These are phyloP conservation scores for Leccinum arenicola DNA, from an alignment of 768 basidiomycete species.

Conservation along the genomic window DNA sequence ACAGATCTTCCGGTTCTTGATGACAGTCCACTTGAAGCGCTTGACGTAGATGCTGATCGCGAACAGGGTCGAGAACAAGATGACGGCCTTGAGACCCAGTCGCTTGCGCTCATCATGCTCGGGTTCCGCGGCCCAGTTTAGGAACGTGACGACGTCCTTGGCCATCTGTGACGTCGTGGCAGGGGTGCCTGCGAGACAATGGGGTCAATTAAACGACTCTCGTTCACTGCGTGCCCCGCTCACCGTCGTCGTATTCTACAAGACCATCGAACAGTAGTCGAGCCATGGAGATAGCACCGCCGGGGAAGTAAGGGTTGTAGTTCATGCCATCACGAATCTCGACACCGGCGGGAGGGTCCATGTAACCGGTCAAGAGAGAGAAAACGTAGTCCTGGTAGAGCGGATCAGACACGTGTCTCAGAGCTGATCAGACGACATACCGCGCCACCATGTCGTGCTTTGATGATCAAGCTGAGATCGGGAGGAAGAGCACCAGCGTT, in stretches of 20 bases:
- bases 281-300: slow-evolving; percentile 98
- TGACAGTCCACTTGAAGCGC: slow-evolving; percentile 89
- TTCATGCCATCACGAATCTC: slow-evolving; percentile 97
- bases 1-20: slow-evolving; percentile 95
- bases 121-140: slow-evolving; percentile 96
- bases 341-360: slow-evolving; percentile 93
- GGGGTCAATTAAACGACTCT: slow-evolving; percentile 6
- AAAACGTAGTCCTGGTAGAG: slow-evolving; percentile 86
- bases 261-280: slow-evolving; percentile 93
- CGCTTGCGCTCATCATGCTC: slow-evolving; percentile 98
- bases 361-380: slow-evolving; percentile 94
- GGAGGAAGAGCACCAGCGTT: slow-evolving; percentile 97
- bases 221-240: slow-evolving; percentile 18
- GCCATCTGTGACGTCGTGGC: slow-evolving; percentile 99
- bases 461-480: slow-evolving; percentile 94
- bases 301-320: slow-evolving; percentile 99
- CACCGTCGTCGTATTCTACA: slow-evolving; percentile 95
- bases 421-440: slow-evolving; percentile 47
- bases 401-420: slow-evolving; percentile 1
- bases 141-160: slow-evolving; percentile 95
- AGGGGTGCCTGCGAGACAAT: slow-evolving; percentile 67
- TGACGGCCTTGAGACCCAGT: slow-evolving; percentile 92
- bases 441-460: slow-evolving; percentile 95
- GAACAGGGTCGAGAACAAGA: slow-evolving; percentile 84
- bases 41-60: slow-evolving; percentile 85